Evolutionary conservation across 1,284 basidiomycete genomes (phyloP), one percentile per base, ranked within the genome.

Genomic region (Lignosus rhinocerotis): DNA sequence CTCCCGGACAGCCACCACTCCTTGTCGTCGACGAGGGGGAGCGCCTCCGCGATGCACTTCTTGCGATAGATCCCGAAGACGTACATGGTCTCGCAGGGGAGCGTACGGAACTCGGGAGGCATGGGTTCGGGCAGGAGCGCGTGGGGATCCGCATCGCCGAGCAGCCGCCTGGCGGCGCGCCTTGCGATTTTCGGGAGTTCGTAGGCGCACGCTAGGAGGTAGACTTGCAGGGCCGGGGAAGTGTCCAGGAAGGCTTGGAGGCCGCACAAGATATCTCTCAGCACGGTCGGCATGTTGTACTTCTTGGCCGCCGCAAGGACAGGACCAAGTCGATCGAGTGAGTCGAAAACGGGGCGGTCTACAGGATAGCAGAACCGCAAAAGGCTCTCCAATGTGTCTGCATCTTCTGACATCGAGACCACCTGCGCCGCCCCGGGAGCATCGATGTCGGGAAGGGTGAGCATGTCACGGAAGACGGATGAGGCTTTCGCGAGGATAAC

Each of bases 231-330:
- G 25, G 25, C 2, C 6, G 34, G 14, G 16, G 45, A 41, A 3
- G 34, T 44, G 48, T 32, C 12, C 5, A 46, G 6, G 62, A 32
- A 84, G 67, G 65, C 83, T 83, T 17, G 66, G 68, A 5, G 80
- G 77, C 0, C 78, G 75, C 34, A 84, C 63, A 47, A 78, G 14
- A 88, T 74, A 1, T 73, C 66, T 41, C 71, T 67, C 57, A 80
- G 72, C 39, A 78, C 80, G 6, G 72, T 70, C 1, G 70, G 54
- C 57, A 88, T 76, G 60, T 88, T 84, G 67, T 89, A 90, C 68
- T 90, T 90, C 66, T 75, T 67, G 3, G 86, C 85, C 0, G 82
- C 79, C 25, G 69, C 72, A 21, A 90, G 73, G 19, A 87, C 66
- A 21, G 71, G 64, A 8, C 76, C 71, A 32, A 89, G 75, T 8